Percentiles rank a stretch among this genome's conserved stretches.
phyloP scores from a whole-genome alignment of 2,329 filamentous ascomycete species.

The Venturia asperata region DNA sequence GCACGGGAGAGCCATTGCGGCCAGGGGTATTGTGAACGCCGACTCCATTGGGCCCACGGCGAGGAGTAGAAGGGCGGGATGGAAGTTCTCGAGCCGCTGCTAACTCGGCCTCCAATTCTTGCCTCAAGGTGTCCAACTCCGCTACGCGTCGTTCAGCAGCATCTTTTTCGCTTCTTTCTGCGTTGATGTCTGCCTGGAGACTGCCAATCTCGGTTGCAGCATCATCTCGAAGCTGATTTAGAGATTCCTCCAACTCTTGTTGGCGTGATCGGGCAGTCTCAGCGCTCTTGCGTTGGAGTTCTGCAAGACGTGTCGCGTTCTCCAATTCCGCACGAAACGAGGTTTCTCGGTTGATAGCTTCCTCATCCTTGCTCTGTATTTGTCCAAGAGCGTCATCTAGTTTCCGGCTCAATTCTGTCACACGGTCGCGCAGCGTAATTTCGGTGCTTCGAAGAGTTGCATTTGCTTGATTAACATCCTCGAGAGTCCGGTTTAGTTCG shows the following conservation, averaged over 20 bases:
- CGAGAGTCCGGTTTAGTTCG: slow-evolving; percentile 79
- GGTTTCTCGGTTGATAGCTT: slow-evolving; percentile 73
- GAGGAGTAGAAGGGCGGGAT: slow-evolving; percentile 45
- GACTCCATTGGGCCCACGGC: slow-evolving; percentile 34
- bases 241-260: slow-evolving; percentile 57
- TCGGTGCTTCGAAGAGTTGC: slow-evolving; percentile 75
- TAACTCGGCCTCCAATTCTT: slow-evolving; percentile 52
- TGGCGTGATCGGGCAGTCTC: slow-evolving; percentile 64
- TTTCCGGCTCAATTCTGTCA: slow-evolving; percentile 79
- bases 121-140: slow-evolving; percentile 57
- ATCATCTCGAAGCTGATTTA: slow-evolving; percentile 60
- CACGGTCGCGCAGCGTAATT: slow-evolving; percentile 67
- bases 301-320: slow-evolving; percentile 69
- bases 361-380: slow-evolving; percentile 79
- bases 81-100: slow-evolving; percentile 35
- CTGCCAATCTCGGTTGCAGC: slow-evolving; percentile 51
- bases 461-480: slow-evolving; percentile 70
- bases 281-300: slow-evolving; percentile 71
- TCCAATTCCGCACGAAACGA: slow-evolving; percentile 82
- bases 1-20: slow-evolving; percentile 44
- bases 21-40: slow-evolving; percentile 38
- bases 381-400: slow-evolving; percentile 75
- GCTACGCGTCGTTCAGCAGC: slow-evolving; percentile 55
- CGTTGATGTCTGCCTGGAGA: slow-evolving; percentile 44
- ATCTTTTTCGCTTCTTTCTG: slow-evolving; percentile 52